phyloP scores from a whole-genome alignment of 1,284 basidiomycete species.

The Porodaedalea pini region DNA sequence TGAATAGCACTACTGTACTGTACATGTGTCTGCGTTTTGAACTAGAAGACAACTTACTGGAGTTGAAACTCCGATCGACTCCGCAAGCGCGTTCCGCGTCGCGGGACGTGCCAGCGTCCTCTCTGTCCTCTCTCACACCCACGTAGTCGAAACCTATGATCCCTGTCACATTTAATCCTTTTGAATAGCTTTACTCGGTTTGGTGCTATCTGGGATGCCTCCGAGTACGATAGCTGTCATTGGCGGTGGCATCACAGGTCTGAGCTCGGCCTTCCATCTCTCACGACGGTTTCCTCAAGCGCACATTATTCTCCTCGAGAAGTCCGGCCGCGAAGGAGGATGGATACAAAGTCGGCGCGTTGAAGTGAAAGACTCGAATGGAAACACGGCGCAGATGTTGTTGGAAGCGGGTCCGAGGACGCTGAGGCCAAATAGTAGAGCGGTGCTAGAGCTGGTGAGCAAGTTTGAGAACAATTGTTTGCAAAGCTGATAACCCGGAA shows the following conservation, averaged over 20 bases:
- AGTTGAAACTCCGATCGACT: background rate
- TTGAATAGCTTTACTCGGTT: too few species aligned
- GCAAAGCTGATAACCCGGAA: slow-evolving; percentile 12
- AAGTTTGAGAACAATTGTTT: background rate
- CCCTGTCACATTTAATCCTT: too few species aligned
- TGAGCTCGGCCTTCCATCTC: slow-evolving; percentile 79
- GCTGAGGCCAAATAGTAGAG: slow-evolving; percentile 67
- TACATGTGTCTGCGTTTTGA: too few species aligned
- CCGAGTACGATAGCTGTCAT: slow-evolving; percentile 59
- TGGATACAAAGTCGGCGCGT: slow-evolving; percentile 74
- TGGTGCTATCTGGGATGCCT: slow-evolving; percentile 19
- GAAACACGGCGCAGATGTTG: slow-evolving; percentile 42
- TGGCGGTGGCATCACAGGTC: slow-evolving; percentile 80
- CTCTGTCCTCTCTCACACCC: background rate
- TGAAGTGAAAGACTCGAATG: slow-evolving; percentile 37
- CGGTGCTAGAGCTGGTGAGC: slow-evolving; percentile 79
- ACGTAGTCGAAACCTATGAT: too few species aligned
- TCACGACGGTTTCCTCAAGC: slow-evolving; percentile 59
- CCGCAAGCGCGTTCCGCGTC: background rate
- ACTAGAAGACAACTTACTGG: too few species aligned
- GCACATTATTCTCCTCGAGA: slow-evolving; percentile 70
- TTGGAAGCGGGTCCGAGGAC: slow-evolving; percentile 85
- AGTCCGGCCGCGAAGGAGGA: slow-evolving; percentile 65
- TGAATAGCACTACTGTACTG: too few species aligned
- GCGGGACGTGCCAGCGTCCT: too few species aligned